Evolutionary conservation across 192 early-diverging fungal species (phyloP), one percentile per base, ranked within the genome.

Genomic region (Rhizophagus prolifer): DNA sequence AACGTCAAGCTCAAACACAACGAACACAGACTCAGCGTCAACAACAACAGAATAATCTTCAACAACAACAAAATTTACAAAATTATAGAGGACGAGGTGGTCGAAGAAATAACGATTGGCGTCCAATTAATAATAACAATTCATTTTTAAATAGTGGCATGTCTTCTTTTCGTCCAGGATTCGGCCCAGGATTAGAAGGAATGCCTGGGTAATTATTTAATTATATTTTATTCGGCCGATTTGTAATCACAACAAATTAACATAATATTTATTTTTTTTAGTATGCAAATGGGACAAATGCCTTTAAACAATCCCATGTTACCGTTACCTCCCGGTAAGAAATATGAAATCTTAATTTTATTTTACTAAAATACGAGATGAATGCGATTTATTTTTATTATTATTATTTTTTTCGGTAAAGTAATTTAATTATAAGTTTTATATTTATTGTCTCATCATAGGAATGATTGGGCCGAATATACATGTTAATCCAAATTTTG

Each of bases 381-480:
- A 21, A 54, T 54, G 4, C 50, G 50, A 54, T 54, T 54, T 54
- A 54, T 54, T 54, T 21, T 54, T 54, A 54, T 54, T 54, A 21
- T 21, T 21, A 21, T 54, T 21, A n/a, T 54, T 19, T 54, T 16
- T 21, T 44, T 44, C 41, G 4, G 19, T 54, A 54, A 54, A 54
- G 4, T 54, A 54, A 54, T 67, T n/a, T n/a, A 67, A 41, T n/a
- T 38, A 19, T 31, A n/a, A 44, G 41, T 44, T 12, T 44, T 44
- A 12, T 44, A 12, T 9, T 44, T 44, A 10, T 44, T 44, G 36
- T 38, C 2, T 41, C 19, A 66, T n/a, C 19, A n/a, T 41, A 67
- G 65, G 65, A 41, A 67, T 67, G 34, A 67, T 67, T 67, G 65
- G 65, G 14, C 65, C 65, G 21, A 67, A 67, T 67, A 67, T 67